phyloP scores from a whole-genome alignment of 257 asterid genomes.

The Lantana camara region DNA sequence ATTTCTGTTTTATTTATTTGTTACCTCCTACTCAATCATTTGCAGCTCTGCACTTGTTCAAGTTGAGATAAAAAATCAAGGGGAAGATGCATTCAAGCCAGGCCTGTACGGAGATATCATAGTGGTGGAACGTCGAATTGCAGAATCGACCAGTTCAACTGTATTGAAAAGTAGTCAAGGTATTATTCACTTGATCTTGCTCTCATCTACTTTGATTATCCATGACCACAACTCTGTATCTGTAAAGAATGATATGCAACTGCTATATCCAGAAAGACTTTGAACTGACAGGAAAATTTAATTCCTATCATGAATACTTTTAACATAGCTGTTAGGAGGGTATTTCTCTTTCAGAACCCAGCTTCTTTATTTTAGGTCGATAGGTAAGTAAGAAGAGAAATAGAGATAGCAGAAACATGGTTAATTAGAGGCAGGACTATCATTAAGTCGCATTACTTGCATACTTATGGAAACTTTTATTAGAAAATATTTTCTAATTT shows the following conservation, averaged over 20 bases:
- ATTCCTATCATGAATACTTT: slow-evolving; percentile 1
- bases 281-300: background rate
- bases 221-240: slow-evolving; percentile 9
- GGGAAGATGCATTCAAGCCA: slow-evolving; percentile 90
- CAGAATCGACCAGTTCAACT: slow-evolving; percentile 63
- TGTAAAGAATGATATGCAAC: slow-evolving; percentile 16
- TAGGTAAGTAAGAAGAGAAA: slow-evolving; percentile 2
- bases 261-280: no score
- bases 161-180: slow-evolving; percentile 79
- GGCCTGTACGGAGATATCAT: slow-evolving; percentile 73
- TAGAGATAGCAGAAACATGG: background rate
- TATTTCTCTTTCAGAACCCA: slow-evolving; percentile 11
- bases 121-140: slow-evolving; percentile 74
- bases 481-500: background rate
- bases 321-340: background rate
- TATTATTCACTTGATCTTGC: slow-evolving; percentile 27
- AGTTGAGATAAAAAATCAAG: slow-evolving; percentile 84
- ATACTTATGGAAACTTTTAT: background rate
- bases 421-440: background rate
- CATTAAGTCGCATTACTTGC: background rate
- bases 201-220: slow-evolving; percentile 16
- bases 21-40: slow-evolving; percentile 9
- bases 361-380: background rate
- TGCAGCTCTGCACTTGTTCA: slow-evolving; percentile 84
- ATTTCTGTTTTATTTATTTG: slow-evolving; percentile 14